A percentile compares a stretch with the other conserved stretches of the same genome.
phyloP scores from a whole-genome alignment of 768 basidiomycete species.

The Amanita jacksonii region DNA sequence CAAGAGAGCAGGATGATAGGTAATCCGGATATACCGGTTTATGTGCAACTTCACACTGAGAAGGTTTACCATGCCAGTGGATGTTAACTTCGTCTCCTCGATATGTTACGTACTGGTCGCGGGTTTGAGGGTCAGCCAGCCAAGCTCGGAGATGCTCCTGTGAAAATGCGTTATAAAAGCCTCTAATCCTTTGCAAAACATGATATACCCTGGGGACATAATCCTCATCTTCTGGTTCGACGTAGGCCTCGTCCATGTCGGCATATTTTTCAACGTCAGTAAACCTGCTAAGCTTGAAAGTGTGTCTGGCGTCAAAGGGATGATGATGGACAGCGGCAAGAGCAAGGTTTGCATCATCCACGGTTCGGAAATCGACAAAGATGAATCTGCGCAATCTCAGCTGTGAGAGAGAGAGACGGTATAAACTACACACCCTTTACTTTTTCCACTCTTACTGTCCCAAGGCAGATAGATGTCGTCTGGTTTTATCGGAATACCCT shows the following conservation, averaged over 20 bases:
- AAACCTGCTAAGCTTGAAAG: slow-evolving; percentile 79
- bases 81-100: slow-evolving; percentile 87
- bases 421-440: slow-evolving; percentile 67
- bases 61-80: slow-evolving; percentile 88
- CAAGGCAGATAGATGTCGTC: slow-evolving; percentile 84
- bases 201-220: slow-evolving; percentile 60
- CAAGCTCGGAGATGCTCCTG: slow-evolving; percentile 95
- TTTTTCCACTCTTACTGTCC: slow-evolving; percentile 73
- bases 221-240: slow-evolving; percentile 64
- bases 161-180: neutral
- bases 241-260: slow-evolving; percentile 66
- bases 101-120: slow-evolving; percentile 95
- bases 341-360: slow-evolving; percentile 63
- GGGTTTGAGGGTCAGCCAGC: slow-evolving; percentile 85
- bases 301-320: slow-evolving; percentile 82
- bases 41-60: slow-evolving; percentile 72
- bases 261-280: slow-evolving; percentile 82
- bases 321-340: slow-evolving; percentile 61
- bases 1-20: slow-evolving; percentile 9
- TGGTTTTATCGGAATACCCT: slow-evolving; percentile 65
- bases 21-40: slow-evolving; percentile 50
- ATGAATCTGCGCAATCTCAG: slow-evolving; percentile 45
- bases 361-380: slow-evolving; percentile 70
- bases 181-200: neutral
- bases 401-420: neutral